phyloP scores from a whole-genome alignment of 768 basidiomycete species.

The Amanita thiersii region DNA sequence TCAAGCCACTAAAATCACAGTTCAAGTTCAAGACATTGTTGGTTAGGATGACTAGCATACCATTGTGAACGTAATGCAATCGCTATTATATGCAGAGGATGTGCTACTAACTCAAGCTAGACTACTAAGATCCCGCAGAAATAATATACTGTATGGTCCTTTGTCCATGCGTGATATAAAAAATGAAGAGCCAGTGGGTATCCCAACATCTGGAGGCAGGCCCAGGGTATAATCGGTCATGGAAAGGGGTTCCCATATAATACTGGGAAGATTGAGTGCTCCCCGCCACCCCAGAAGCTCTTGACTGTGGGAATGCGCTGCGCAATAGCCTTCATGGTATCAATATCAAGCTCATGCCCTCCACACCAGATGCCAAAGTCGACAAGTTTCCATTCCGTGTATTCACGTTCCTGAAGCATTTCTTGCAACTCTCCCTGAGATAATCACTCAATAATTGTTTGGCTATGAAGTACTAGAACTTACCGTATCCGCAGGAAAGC shows the following conservation, averaged over 20 bases:
- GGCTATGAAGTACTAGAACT: conserved; percentile 3
- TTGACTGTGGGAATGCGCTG: conserved; percentile 24
- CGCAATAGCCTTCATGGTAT: conserved; percentile 22
- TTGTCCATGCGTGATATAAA: too few relatives aligned
- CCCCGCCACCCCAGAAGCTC: conserved; percentile 24
- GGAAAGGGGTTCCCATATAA: not conserved
- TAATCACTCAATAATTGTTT: conserved; percentile 1
- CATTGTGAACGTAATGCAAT: too few relatives aligned
- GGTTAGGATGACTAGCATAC: not conserved
- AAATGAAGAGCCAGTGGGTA: too few relatives aligned
- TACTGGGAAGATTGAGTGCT: conserved; percentile 5
- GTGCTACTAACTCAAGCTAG: too few relatives aligned
- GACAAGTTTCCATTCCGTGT: conserved; percentile 25
- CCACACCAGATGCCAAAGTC: conserved; percentile 30
- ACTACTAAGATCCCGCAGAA: too few relatives aligned
- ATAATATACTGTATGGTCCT: too few relatives aligned
- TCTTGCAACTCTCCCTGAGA: conserved; percentile 17
- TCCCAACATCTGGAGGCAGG: not conserved
- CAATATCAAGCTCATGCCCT: conserved; percentile 21
- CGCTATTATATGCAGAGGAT: too few relatives aligned
- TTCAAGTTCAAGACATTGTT: not conserved
- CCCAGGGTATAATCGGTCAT: conserved; percentile 5
- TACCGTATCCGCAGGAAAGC: conserved; percentile 1
- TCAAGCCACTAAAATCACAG: too few relatives aligned
- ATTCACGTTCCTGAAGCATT: conserved; percentile 20